These are phyloP conservation scores for Dactylellina parvicollis DNA, from an alignment of 2,329 filamentous ascomycete species.

Conservation along the genomic window DNA sequence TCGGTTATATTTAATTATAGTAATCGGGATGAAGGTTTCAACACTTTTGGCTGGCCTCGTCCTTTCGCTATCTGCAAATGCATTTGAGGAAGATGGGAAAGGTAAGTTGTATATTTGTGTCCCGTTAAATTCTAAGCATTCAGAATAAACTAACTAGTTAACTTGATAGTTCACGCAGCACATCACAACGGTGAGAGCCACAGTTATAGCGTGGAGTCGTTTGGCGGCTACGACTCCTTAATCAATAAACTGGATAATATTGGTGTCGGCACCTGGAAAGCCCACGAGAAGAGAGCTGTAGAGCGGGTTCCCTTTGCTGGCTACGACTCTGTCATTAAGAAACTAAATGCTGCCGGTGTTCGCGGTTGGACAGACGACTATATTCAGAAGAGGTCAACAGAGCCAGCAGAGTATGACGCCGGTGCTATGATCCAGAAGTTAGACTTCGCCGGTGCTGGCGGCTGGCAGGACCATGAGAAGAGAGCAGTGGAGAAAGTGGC, in stretches of 20 bases:
- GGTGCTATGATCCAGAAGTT: neutral
- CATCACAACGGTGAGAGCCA: neutral
- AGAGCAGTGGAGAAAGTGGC: neutral
- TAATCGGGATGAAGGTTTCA: slow-evolving; percentile 12
- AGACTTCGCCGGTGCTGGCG: neutral
- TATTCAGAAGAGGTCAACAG: neutral
- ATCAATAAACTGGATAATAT: neutral
- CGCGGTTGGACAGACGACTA: neutral
- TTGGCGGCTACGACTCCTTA: neutral
- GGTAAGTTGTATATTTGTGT: neutral
- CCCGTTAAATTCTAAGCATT: neutral
- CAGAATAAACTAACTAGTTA: neutral
- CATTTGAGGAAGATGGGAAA: neutral
- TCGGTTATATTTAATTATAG: neutral
- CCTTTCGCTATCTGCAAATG: slow-evolving; percentile 3
- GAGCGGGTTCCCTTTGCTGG: neutral
- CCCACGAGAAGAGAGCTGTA: neutral
- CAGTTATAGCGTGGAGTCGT: neutral
- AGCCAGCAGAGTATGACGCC: neutral
- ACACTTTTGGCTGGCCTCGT: slow-evolving; percentile 2
- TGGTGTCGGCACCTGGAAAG: neutral
- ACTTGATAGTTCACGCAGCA: neutral
- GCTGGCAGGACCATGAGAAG: no score
- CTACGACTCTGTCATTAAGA: neutral
- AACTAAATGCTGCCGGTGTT: neutral